phyloP scores from a whole-genome alignment of 2,329 filamentous ascomycete genomes.

The Clarireedia sp. region DNA sequence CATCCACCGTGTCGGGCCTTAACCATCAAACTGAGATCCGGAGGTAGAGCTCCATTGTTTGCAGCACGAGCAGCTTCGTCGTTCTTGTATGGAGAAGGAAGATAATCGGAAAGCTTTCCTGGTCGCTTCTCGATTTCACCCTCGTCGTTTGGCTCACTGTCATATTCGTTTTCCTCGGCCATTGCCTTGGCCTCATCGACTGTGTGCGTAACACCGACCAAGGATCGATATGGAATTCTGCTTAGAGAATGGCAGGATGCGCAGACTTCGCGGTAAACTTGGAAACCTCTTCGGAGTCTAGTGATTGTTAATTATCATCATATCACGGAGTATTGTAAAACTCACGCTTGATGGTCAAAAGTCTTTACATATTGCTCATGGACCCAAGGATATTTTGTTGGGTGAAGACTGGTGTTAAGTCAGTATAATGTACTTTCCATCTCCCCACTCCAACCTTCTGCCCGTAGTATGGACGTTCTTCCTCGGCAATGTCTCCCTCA shows the following conservation, averaged over 20 bases:
- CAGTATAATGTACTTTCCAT: constrained; percentile 8
- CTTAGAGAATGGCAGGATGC: constrained; percentile 93
- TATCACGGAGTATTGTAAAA: constrained; percentile 18
- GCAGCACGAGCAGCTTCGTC: constrained; percentile 95
- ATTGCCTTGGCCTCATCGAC: constrained; percentile 96
- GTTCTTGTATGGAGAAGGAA: constrained; percentile 94
- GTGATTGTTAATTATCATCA: constrained; percentile 8
- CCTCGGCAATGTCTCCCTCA: background rate
- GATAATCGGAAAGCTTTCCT: constrained; percentile 97
- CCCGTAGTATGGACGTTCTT: background rate
- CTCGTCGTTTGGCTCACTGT: constrained; percentile 94
- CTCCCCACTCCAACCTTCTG: constrained; percentile 3
- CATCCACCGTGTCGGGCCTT: constrained; percentile 97
- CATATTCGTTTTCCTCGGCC: constrained; percentile 98
- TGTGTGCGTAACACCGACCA: constrained; percentile 88
- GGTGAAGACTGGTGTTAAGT: constrained; percentile 61
- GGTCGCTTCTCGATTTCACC: constrained; percentile 97
- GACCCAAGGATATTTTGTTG: constrained; percentile 91
- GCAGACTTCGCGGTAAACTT: constrained; percentile 98
- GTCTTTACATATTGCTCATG: constrained; percentile 89
- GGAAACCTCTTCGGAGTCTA: constrained; percentile 96
- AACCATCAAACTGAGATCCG: constrained; percentile 94
- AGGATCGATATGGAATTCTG: constrained; percentile 85
- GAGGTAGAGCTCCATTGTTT: constrained; percentile 96
- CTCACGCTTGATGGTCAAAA: constrained; percentile 94